Base-by-base conservation (phyloP, 441 rosid species). In the Gossypium trilobum region DNA sequence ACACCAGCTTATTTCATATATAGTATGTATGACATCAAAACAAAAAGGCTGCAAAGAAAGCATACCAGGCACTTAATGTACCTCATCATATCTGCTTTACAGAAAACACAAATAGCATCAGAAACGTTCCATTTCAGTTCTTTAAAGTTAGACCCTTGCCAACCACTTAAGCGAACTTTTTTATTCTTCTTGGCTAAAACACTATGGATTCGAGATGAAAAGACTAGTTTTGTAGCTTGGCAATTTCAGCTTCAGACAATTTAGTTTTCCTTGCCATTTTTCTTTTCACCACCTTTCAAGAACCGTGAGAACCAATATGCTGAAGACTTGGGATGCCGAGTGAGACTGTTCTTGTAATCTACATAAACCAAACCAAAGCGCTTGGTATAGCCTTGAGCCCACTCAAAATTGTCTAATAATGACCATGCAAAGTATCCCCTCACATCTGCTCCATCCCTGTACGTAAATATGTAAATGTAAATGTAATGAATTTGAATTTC, bases 401-500 rank as follows among this genome's bases (percentile, higher is more conserved):
- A 87, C 73, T 89, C 91, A 63, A 87, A 87, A 69, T 88, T 88
- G 82, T 88, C 91, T 75, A 87, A 2, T 60, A 88, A 75, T 13
- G 91, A 86, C 91, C 94, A 89, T 4, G 88, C 89, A 23, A 89
- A 89, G 74, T 89, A 82, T 73, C 94, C 94, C 76, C 85, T 89
- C 78, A 86, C 89, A 54, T 87, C 83, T 1, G 36, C 89, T 72
- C 90, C 91, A 63, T 87, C 91, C 80, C 91, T 87, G 83, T 22
- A 36, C 23, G 71, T 17, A 14, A 16, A 36, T 17, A 36, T 33
- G 64, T 25, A 61, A 31, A 29, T 33, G 14, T 6, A 16, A 48
- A 67, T 58, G 31, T 58, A 58, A 23, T 58, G 8, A 58, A 13
- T 9, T 58, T 58, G 14, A 2, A 44, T 44, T 50, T 42, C 33